Percentiles rank a stretch among this genome's conserved stretches.
Conservation (phyloP, 2,329 filamentous ascomycete genomes). For the Ascochyta rabiei region DNA sequence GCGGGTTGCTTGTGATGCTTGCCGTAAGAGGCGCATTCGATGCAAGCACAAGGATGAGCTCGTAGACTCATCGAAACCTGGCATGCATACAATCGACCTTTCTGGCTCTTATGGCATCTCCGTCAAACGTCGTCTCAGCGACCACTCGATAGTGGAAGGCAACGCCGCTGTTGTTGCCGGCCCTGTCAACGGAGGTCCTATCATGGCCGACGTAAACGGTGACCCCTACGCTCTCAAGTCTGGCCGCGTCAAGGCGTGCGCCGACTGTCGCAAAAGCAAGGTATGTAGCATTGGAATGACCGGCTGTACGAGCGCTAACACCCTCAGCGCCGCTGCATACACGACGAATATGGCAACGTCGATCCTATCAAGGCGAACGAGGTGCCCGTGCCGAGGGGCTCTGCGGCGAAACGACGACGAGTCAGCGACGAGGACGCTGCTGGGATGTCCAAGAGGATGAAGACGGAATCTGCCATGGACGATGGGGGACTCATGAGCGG, state of each 20-base stretch:
- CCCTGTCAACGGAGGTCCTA: conserved; percentile 38
- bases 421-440: conserved; percentile 40
- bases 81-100: conserved; percentile 40
- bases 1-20: conserved; percentile 66
- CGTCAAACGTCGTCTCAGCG: conserved; percentile 42
- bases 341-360: conserved; percentile 68
- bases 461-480: conserved; percentile 32
- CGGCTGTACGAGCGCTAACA: conserved; percentile 24
- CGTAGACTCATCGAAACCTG: conserved; percentile 38
- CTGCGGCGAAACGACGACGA: conserved; percentile 61
- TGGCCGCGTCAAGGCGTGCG: conserved; percentile 67
- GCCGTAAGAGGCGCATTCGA: conserved; percentile 65
- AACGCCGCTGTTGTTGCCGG: conserved; percentile 21
- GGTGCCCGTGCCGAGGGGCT: conserved; percentile 64
- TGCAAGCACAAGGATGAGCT: conserved; percentile 68
- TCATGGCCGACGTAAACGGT: conserved; percentile 42
- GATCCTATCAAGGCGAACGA: conserved; percentile 69
- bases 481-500: conserved; percentile 31
- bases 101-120: conserved; percentile 42
- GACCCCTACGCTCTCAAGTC: conserved; percentile 58
- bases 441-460: conserved; percentile 33
- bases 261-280: conserved; percentile 72
- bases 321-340: conserved; percentile 67
- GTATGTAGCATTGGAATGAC: conserved; percentile 49
- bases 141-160: conserved; percentile 34